phyloP scores from a whole-genome alignment of 306 rosid species.

The Spatholobus suberectus region DNA sequence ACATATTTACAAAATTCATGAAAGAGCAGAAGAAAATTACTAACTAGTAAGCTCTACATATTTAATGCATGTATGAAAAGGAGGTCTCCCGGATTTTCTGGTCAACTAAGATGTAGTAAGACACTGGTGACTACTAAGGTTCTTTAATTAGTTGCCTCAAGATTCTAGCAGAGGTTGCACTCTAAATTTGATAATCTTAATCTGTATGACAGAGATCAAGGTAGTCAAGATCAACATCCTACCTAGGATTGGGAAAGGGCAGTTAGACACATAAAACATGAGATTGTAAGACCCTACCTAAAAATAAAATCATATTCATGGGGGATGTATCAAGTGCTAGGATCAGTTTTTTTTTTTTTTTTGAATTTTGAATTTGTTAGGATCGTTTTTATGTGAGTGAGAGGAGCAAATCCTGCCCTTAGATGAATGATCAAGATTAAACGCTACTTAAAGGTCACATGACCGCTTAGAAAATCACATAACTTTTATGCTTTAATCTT shows the following conservation, averaged over 20 bases:
- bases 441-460: background rate
- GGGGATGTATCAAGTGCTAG: no score
- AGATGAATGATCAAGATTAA: no score
- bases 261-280: background rate
- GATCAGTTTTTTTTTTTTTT: no score
- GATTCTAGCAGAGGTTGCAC: background rate
- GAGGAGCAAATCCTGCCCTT: no score
- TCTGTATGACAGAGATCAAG: background rate
- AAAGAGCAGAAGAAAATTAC: conserved; percentile 9
- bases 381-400: no score
- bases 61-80: background rate
- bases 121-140: background rate
- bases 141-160: background rate
- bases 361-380: no score
- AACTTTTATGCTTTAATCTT: no score
- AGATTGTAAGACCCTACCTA: background rate
- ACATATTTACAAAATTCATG: background rate
- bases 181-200: background rate
- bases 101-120: background rate
- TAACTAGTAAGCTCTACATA: background rate
- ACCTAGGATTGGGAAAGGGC: background rate
- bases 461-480: background rate
- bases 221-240: background rate
- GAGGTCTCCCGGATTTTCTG: background rate
- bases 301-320: no score